Evolutionary conservation across 2,329 filamentous ascomycete species (phyloP).

Genomic region (Apiospora pterosperma): DNA sequence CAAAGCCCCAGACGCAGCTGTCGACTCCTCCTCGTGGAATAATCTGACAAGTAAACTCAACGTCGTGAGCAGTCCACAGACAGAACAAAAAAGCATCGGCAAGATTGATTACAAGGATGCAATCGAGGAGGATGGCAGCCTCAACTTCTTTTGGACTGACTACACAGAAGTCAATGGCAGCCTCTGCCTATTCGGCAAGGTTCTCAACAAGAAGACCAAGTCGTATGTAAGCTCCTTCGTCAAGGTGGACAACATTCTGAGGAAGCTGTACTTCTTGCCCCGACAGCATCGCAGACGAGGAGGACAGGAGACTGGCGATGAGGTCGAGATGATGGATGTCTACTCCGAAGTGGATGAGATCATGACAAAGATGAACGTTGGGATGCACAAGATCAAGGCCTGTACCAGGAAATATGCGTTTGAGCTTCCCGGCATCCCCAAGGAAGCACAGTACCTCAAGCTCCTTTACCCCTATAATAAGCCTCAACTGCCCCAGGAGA

Average conservation of each 20-base stretch:
- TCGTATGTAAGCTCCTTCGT: conserved; percentile 88
- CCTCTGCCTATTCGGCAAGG: conserved; percentile 93
- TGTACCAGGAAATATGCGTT: conserved; percentile 93
- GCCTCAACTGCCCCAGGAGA: conserved; percentile 65
- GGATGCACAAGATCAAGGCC: conserved; percentile 89
- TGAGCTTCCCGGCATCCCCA: conserved; percentile 81
- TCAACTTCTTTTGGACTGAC: conserved; percentile 96
- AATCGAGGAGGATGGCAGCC: conserved; percentile 88
- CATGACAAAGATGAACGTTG: conserved; percentile 83
- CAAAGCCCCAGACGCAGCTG: conserved; percentile 52
- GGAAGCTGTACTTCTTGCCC: conserved; percentile 91
- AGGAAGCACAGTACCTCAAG: conserved; percentile 88
- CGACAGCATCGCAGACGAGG: conserved; percentile 57
- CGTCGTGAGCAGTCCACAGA: conserved; percentile 70
- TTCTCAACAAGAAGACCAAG: conserved; percentile 80
- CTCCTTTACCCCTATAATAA: conserved; percentile 94
- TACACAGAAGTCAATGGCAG: conserved; percentile 91
- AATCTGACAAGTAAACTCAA: conserved; percentile 82
- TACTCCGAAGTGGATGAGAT: conserved; percentile 84
- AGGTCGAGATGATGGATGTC: conserved; percentile 83
- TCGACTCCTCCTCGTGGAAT: conserved; percentile 87
- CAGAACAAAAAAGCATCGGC: conserved; percentile 63
- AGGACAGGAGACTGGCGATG: conserved; percentile 69
- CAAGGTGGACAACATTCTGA: conserved; percentile 90
- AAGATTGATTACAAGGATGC: conserved; percentile 82